Percentiles rank a stretch among this genome's conserved stretches.
Evolutionary conservation across 345 rosid genomes (phyloP).

Genomic region (Durio zibethinus): DNA sequence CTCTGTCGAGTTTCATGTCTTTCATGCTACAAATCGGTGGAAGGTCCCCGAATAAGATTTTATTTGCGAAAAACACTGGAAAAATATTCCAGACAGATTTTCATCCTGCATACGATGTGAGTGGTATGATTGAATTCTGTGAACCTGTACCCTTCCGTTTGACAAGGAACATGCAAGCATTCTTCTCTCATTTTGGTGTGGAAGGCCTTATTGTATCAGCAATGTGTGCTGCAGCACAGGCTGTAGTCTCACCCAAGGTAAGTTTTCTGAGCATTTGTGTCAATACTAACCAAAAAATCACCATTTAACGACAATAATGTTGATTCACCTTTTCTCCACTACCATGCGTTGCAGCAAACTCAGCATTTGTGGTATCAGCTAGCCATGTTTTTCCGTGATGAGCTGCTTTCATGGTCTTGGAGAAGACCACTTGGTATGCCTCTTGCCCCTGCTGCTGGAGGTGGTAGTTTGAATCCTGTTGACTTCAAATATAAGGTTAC

Average conservation of each 20-base stretch:
- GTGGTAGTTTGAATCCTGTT: constrained; percentile 49
- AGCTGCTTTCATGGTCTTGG: constrained; percentile 91
- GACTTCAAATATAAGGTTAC: constrained; percentile 77
- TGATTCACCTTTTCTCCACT: not conserved
- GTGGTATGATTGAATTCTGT: constrained; percentile 84
- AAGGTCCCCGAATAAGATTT: constrained; percentile 92
- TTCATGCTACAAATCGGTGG: constrained; percentile 97
- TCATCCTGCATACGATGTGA: constrained; percentile 90
- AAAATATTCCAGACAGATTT: constrained; percentile 96
- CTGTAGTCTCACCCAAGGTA: constrained; percentile 83
- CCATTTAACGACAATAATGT: not conserved
- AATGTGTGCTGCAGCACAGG: constrained; percentile 95
- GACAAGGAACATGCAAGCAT: constrained; percentile 96
- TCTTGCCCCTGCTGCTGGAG: constrained; percentile 50
- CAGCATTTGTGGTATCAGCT: constrained; percentile 90
- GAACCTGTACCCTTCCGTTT: constrained; percentile 97
- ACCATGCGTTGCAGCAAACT: constrained; percentile 60
- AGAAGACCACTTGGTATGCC: constrained; percentile 85
- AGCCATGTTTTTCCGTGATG: constrained; percentile 98
- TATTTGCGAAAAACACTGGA: constrained; percentile 97
- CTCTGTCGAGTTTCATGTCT: constrained; percentile 97
- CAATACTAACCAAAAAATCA: not conserved
- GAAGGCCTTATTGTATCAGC: constrained; percentile 96
- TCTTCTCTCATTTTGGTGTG: constrained; percentile 92
- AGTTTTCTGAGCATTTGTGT: constrained; percentile 15